A percentile compares a stretch with the other conserved stretches of the same genome.
These are phyloP conservation scores for Tolypocladium guangdongense DNA, from an alignment of 2,329 filamentous ascomycete species.

Conservation along the genomic window DNA sequence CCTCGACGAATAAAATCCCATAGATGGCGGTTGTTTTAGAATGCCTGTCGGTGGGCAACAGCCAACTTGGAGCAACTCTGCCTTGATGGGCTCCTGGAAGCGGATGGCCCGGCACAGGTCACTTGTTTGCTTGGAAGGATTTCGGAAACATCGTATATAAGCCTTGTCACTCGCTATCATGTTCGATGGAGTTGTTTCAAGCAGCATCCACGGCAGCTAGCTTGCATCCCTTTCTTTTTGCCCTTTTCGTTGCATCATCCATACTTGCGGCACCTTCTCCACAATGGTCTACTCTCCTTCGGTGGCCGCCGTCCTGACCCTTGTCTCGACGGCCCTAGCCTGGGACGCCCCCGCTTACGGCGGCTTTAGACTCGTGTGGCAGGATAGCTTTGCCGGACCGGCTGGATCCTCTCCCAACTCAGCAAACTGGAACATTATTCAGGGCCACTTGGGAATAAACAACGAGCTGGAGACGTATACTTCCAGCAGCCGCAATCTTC, in stretches of 20 bases:
- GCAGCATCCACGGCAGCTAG: background rate
- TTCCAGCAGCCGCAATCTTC: conserved; percentile 32
- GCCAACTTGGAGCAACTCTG: background rate
- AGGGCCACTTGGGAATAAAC: conserved; percentile 32
- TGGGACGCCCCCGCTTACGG: conserved; percentile 25
- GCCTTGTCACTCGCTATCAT: background rate
- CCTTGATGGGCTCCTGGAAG: background rate
- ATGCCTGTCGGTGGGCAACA: background rate
- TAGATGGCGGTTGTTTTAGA: background rate
- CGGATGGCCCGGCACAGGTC: background rate
- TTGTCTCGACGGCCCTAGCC: conserved; percentile 23
- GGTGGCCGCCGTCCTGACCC: conserved; percentile 15
- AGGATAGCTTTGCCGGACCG: conserved; percentile 30
- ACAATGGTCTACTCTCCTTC: conserved; percentile 13
- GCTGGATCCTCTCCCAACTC: conserved; percentile 21
- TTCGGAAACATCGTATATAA: background rate
- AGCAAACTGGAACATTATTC: conserved; percentile 30
- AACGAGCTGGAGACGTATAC: conserved; percentile 41
- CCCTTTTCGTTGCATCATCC: background rate
- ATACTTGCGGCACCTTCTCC: background rate
- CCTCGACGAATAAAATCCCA: background rate
- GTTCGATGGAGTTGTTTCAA: no score
- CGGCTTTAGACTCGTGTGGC: conserved; percentile 29
- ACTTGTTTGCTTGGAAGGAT: background rate
- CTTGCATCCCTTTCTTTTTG: background rate